Evolutionary conservation across 2,329 filamentous ascomycete genomes (phyloP).

Genomic region (Fusarium oxysporum): DNA sequence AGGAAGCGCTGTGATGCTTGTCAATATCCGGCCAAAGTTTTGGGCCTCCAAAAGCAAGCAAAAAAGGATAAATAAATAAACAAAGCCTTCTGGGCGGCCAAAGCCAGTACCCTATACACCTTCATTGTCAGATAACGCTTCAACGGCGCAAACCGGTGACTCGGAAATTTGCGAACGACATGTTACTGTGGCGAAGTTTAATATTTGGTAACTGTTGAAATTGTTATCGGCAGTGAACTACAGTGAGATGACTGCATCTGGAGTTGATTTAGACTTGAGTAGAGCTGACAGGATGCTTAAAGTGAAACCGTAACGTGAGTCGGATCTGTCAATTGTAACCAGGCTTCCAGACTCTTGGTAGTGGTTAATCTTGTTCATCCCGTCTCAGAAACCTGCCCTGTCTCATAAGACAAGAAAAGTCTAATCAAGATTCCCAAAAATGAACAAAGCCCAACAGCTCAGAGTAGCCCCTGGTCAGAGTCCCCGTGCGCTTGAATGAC

Average conservation of each 20-base stretch:
- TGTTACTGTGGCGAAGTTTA: constrained; percentile 2
- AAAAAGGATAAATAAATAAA: constrained; percentile 12
- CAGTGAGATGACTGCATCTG: constrained; percentile 2
- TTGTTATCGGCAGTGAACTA: neutral
- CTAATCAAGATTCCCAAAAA: constrained; percentile 19
- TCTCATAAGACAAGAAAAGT: constrained; percentile 2
- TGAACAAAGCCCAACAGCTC: constrained; percentile 7
- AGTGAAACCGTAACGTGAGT: constrained; percentile 19
- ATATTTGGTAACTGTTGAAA: neutral
- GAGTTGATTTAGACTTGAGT: neutral
- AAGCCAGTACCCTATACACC: neutral
- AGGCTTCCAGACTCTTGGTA: constrained; percentile 11
- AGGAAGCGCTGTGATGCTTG: constrained; percentile 20
- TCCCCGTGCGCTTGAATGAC: constrained; percentile 10
- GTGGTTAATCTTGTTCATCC: constrained; percentile 12
- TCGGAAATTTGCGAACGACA: constrained; percentile 14
- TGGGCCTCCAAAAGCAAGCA: constrained; percentile 10
- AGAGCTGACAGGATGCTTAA: neutral
- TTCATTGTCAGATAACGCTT: neutral
- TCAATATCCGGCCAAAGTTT: constrained; percentile 9
- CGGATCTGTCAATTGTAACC: constrained; percentile 10
- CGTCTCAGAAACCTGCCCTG: constrained; percentile 20
- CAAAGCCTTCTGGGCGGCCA: neutral
- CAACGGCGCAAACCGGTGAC: neutral
- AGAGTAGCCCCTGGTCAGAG: constrained; percentile 8